A percentile compares a stretch with the other conserved stretches of the same genome.
Conservation (phyloP, 2,329 filamentous ascomycete genomes). For the Fusarium irregulare region DNA sequence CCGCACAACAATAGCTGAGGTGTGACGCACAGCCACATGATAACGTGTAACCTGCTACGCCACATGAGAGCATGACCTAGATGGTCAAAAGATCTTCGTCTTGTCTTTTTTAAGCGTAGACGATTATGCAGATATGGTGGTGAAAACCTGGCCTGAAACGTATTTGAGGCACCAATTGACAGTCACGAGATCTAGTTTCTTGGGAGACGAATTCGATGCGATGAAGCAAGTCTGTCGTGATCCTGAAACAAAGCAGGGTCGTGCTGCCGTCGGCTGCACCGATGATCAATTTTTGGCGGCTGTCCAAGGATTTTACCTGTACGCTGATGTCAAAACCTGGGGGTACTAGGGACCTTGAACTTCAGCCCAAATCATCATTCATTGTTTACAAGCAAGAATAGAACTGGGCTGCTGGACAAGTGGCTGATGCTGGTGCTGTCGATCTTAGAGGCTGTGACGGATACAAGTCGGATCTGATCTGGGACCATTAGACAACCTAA, state of each 20-base stretch:
- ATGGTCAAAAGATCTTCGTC: constrained; percentile 2
- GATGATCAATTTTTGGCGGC: constrained; percentile 14
- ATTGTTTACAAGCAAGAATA: constrained; percentile 28
- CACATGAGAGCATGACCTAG: constrained; percentile 21
- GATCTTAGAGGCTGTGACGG: constrained; percentile 22
- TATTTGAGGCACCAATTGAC: constrained; percentile 27
- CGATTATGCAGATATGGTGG: constrained; percentile 1
- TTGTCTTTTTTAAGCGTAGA: background rate
- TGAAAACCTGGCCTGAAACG: constrained; percentile 27
- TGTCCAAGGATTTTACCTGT: constrained; percentile 22
- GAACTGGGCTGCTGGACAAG: constrained; percentile 31
- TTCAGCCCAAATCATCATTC: constrained; percentile 14
- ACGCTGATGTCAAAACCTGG: constrained; percentile 28
- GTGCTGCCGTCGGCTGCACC: constrained; percentile 10
- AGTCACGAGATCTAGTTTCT: background rate
- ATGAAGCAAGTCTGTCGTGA: constrained; percentile 24
- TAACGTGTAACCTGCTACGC: constrained; percentile 15
- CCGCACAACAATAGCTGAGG: background rate
- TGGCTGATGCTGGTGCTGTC: constrained; percentile 31
- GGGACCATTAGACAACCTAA: background rate
- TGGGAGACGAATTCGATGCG: constrained; percentile 10
- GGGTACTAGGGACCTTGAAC: background rate
- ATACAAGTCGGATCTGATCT: constrained; percentile 6
- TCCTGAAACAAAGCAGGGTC: constrained; percentile 32
- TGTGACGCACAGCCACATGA: constrained; percentile 23